Base-by-base conservation (phyloP, 2,329 filamentous ascomycete species). In the Colletotrichum kahawae region DNA sequence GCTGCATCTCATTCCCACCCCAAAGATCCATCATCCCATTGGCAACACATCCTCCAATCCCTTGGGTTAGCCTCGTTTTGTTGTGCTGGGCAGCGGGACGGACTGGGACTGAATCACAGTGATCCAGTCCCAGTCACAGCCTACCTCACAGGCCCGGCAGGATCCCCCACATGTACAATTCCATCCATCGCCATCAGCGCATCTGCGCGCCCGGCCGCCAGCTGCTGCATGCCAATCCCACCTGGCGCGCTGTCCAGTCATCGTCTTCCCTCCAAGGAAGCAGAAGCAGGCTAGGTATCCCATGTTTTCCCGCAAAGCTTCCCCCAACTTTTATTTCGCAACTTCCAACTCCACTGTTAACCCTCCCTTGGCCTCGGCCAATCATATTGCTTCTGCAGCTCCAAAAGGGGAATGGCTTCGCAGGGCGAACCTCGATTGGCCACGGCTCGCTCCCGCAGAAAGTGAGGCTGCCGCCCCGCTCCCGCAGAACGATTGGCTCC, bases 401-500 rank as follows among this genome's bases (percentile, higher is more conserved):
- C 33, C 27, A 51, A 24, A 72, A 64, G 14, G 6, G 36, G 69
- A 43, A 60, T 75, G 51, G 72, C 34, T 60, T 18, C 16, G 14
- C 48, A 54, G 34, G 69, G 72, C 69, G 69, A 21, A 24, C 16
- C 63, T 67, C 69, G 72, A 75, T 72, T 75, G 72, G 72, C 63
- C 24, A 68, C 63, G 63, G 69, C 69, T 64, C 29, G 63, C 54
- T 76, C 63, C 67, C 57, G n/a, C 62, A 68, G 64, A 63, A 74
- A 77, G 72, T 77, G 75, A 77, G 75, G 75, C 75, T 71, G 75
- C 64, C 57, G 75, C 72, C 71, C 75, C 75, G 29, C 75, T 12
- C 8, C 18, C 27, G 5, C 8, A 4, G 5, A 18, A 65, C 54
- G 21, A 75, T 77, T 75, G 75, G 75, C 72, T 75, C n/a, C 33